Evolutionary conservation across 148 eudicot genomes (phyloP), one percentile per base, ranked within the genome.

Genomic region (Camellia japonica): DNA sequence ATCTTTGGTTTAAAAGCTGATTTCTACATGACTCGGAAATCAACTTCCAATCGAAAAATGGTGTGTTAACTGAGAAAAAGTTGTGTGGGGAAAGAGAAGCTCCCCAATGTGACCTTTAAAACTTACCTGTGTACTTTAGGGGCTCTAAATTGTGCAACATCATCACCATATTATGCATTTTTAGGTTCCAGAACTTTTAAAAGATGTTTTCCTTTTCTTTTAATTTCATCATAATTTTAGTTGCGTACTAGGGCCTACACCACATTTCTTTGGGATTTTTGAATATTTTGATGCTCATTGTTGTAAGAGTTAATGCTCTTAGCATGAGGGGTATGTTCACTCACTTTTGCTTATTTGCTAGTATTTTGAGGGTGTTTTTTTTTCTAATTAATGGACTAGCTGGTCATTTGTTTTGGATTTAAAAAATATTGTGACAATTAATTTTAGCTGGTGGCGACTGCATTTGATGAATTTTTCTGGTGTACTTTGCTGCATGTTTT

Each of bases 291-390:
- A 68, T 42, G 41, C 70, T 68, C 71, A 68, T 7, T 44, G 43
- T 68, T 16, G 52, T 7, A 68, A 43, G 51, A 41, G 72, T n/a
- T 42, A 43, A 68, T 43, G 72, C 58, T 30, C n/a, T 68, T 16
- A 43, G 16, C 72, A 68, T 68, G 72, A n/a, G 15, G 71, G 71
- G 71, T 41, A 67, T 30, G 71, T 44, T 67, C 41, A 11, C 69
- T 43, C 46, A 42, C 43, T 68, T 41, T 68, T 68, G 71, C 71
- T 42, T 9, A 68, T n/a, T 3, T 6, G 13, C 58, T 55, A 55
- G 10, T 49, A 49, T 49, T 11, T 2, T 11, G 3, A 7, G 8
- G 58, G 10, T 2, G 58, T 8, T 55, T 7, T 8, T 8, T 6
- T 55, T 55, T 11, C 13, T 55, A 55, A 55, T 55, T 55, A 55